phyloP scores from a whole-genome alignment of 2,329 filamentous ascomycete species.

The Gnomoniopsis sp. region DNA sequence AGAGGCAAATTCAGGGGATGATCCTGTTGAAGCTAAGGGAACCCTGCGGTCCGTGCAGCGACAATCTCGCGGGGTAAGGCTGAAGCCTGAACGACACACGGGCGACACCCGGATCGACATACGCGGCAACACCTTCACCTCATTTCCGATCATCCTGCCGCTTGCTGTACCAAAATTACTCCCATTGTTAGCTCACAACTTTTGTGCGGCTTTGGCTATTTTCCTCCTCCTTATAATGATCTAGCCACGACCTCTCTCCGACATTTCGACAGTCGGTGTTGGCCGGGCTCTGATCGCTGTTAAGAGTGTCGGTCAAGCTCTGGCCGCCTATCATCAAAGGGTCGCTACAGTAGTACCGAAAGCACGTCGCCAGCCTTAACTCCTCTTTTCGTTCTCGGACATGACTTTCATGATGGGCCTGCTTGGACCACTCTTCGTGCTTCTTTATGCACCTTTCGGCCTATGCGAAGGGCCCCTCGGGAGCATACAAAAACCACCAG shows the following conservation, averaged over 20 bases:
- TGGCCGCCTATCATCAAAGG: not conserved
- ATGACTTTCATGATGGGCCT: conserved; percentile 3
- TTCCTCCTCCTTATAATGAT: not conserved
- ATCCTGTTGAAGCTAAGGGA: too few relatives aligned
- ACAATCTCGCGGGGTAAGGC: too few relatives aligned
- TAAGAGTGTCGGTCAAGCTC: not conserved
- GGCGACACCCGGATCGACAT: too few relatives aligned
- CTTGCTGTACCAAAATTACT: too few relatives aligned
- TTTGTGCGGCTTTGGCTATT: not conserved
- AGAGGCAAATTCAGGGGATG: too few relatives aligned
- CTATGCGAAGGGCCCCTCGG: conserved; percentile 2
- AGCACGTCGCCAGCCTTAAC: not conserved
- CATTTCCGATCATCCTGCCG: too few relatives aligned
- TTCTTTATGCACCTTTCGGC: not conserved
- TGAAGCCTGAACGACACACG: too few relatives aligned
- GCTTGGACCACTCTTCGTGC: not conserved
- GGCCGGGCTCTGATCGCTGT: not conserved
- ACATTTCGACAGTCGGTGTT: not conserved
- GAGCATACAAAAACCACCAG: conserved; percentile 21
- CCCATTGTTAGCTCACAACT: too few relatives aligned
- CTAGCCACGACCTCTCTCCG: not conserved
- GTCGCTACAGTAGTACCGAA: not conserved
- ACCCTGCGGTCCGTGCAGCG: too few relatives aligned
- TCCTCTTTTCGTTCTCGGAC: not conserved
- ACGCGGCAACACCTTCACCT: too few relatives aligned